Conservation (phyloP, 164 flowering plant genomes). For the Aristolochia contorta region DNA sequence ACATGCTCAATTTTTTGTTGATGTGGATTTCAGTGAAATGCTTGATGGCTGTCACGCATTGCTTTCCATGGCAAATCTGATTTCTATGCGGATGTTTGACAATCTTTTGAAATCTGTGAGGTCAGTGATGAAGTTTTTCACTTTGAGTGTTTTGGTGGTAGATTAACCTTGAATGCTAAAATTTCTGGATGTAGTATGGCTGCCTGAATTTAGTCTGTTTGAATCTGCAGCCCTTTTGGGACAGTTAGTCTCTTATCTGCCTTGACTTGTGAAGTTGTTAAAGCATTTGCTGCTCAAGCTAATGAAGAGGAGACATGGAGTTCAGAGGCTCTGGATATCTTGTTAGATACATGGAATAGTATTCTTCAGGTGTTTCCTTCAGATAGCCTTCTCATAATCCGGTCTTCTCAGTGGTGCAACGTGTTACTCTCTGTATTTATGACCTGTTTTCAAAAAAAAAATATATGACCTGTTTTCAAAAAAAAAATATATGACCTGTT, state of each 20-base stretch:
- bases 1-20: neutral
- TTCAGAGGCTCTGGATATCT: conserved; percentile 83
- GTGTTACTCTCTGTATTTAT: too few species aligned
- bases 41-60: conserved; percentile 97
- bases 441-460: too few species aligned
- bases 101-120: conserved; percentile 71
- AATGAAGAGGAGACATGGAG: conserved; percentile 90
- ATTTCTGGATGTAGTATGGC: neutral
- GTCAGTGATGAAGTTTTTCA: conserved; percentile 24
- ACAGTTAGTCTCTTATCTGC: conserved; percentile 64
- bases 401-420: neutral
- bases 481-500: too few species aligned
- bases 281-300: conserved; percentile 36
- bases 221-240: conserved; percentile 60
- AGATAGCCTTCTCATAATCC: neutral
- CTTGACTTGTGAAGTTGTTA: conserved; percentile 75
- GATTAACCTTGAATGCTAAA: neutral
- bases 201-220: neutral
- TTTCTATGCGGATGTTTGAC: conserved; percentile 64
- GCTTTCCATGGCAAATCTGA: conserved; percentile 65
- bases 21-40: conserved; percentile 55
- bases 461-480: neutral
- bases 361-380: conserved; percentile 49
- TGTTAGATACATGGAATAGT: conserved; percentile 82
- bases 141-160: neutral